Evolutionary conservation across 495 filamentous ascomycete species (phyloP), one percentile per base, ranked within the genome.

Genomic region (Trichoderma erinaceum): DNA sequence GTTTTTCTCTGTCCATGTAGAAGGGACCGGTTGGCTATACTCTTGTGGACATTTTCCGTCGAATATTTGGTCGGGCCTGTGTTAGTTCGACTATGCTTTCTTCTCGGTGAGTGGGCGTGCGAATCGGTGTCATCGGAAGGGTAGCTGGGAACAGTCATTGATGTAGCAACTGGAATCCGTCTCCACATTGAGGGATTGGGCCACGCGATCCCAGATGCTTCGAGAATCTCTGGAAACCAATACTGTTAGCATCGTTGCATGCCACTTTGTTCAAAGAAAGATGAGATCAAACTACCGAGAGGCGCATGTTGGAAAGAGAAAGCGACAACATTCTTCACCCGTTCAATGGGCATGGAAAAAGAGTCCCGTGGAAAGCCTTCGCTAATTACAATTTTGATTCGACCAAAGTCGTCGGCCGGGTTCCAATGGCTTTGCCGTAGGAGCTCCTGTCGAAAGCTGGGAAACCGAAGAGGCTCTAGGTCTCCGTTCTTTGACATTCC

Each of bases 251-350:
- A 29, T 41, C 35, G 41, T 29, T 18, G n/a, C 13, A 13, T 1
- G 23, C 35, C 21, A 32, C 50, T 58, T 16, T 21, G 50, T 15
- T 16, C 0, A 18, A 25, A 12, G 35, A 18, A 35, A 16, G 21
- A 32, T n/a, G 1, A 32, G 58, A 18, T 43, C 50, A 18, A 75
- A 82, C 75, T 78, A 94, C 92, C 83, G 32, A 91, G 76, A 7
- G 92, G 92, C 63, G 90, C 92, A 83, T 94, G 91, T 73, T 95
- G 91, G 71, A 96, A 97, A 8, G 92, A 88, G 74, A 97, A 93
- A 6, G 83, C 84, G 63, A 93, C 85, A 27, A 92, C 74, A 75
- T 93, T 90, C 71, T 87, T 90, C 70, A 90, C 82, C 52, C 88
- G 79, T 71, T 92, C 87, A 68, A 92, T 89, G 0, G 86, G 86